A percentile compares a stretch with the other conserved stretches of the same genome.
Evolutionary conservation across 805 yeast species (phyloP).

Genomic region (Suhomyces vadensis): DNA sequence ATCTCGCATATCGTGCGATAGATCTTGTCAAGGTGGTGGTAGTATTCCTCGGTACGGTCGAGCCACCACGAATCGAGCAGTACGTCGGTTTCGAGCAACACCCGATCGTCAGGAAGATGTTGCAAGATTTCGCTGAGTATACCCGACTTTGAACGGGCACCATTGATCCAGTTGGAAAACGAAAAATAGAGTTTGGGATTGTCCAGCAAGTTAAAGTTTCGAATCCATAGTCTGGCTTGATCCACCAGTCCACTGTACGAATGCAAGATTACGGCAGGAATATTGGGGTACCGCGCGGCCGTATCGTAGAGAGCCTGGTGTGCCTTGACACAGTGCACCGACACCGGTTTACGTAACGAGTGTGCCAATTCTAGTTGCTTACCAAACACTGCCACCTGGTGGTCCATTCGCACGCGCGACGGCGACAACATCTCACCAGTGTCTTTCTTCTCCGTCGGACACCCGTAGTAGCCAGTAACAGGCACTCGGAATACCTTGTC

Average conservation of each 20-base stretch:
- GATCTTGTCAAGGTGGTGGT: conserved; percentile 23
- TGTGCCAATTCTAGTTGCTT: conserved; percentile 58
- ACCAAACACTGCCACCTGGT: conserved; percentile 59
- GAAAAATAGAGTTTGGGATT: conserved; percentile 46
- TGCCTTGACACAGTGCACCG: conserved; percentile 83
- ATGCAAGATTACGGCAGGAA: conserved; percentile 62
- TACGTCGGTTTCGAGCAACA: conserved; percentile 40
- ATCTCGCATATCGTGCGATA: conserved; percentile 15
- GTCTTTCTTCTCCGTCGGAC: conserved; percentile 12
- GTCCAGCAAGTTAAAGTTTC: conserved; percentile 23
- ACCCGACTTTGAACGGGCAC: conserved; percentile 29
- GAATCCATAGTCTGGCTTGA: conserved; percentile 53
- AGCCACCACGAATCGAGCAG: conserved; percentile 27
- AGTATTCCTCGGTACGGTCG: conserved; percentile 18
- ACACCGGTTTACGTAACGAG: conserved; percentile 50
- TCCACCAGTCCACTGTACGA: conserved; percentile 85
- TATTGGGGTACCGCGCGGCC: conserved; percentile 23
- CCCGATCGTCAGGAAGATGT: conserved; percentile 20
- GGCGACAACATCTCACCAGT: conserved; percentile 32
- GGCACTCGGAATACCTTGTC: conserved; percentile 79
- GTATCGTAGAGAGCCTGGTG: conserved; percentile 61
- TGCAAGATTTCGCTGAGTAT: conserved; percentile 20
- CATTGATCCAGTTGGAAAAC: conserved; percentile 53
- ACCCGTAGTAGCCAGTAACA: conserved; percentile 53
- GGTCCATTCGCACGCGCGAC: conserved; percentile 61